Conservation (phyloP, 495 filamentous ascomycete genomes). For the Oleoguttula mirabilis region DNA sequence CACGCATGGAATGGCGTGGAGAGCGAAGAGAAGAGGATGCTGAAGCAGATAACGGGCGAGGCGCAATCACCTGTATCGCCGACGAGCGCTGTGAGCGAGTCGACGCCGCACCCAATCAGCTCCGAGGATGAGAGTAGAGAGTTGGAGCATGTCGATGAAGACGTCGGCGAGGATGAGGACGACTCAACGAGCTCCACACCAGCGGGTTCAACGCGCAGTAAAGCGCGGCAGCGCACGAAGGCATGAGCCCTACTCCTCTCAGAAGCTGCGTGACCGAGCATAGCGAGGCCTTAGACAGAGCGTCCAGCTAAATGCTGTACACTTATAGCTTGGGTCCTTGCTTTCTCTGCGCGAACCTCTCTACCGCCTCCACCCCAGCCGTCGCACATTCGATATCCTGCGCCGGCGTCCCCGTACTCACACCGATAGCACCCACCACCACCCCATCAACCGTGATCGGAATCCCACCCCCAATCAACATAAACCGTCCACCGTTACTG, state of each 20-base stretch:
- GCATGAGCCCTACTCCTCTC: too few species aligned
- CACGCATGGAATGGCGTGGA: conserved; percentile 74
- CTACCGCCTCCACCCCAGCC: conserved; percentile 27
- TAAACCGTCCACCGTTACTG: conserved; percentile 28
- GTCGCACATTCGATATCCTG: conserved; percentile 29
- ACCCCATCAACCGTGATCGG: conserved; percentile 27
- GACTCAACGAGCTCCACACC: not conserved
- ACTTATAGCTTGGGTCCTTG: conserved; percentile 22
- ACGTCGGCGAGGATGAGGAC: not conserved
- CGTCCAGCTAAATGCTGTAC: too few species aligned
- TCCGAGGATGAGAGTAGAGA: not conserved
- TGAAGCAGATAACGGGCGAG: conserved; percentile 17
- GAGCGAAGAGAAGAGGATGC: conserved; percentile 52
- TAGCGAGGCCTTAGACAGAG: not conserved
- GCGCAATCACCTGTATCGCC: conserved; percentile 4
- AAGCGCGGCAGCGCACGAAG: conserved; percentile 13
- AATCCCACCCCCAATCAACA: conserved; percentile 29
- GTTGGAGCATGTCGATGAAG: conserved; percentile 1
- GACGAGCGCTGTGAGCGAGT: not conserved
- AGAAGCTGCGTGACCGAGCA: too few species aligned
- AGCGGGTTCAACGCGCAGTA: conserved; percentile 14
- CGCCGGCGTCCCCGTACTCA: conserved; percentile 28
- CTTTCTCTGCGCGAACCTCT: conserved; percentile 20
- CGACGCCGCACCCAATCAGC: not conserved
- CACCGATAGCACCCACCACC: conserved; percentile 30